Conservation (phyloP, 139 green algal species). For the Monoraphidium neglectum region DNA sequence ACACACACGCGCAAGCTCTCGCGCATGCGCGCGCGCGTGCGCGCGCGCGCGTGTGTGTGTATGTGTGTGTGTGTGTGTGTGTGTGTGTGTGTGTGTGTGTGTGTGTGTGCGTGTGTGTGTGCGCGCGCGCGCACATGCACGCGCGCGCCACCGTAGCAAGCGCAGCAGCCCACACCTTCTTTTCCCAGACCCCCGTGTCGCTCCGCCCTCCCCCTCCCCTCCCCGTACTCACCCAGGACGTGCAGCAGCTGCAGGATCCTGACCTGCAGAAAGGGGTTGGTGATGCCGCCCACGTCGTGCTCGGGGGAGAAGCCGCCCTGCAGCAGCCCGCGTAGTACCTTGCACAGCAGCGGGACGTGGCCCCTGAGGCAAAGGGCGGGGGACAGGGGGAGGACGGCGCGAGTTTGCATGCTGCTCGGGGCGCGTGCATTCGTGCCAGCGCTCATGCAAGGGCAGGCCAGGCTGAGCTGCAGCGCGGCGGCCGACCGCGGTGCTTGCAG, state of each 20-base stretch:
- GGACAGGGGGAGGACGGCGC: slow-evolving; percentile 21
- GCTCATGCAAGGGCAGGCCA: neutral
- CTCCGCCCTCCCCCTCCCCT: neutral
- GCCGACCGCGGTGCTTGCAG: no score
- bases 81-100: no score
- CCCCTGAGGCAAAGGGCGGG: slow-evolving; percentile 20
- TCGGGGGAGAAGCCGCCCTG: slow-evolving; percentile 78
- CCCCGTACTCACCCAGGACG: slow-evolving; percentile 61
- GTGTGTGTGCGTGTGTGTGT: neutral
- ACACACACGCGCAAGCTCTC: no score
- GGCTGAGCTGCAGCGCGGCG: no score
- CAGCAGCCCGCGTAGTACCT: slow-evolving; percentile 68
- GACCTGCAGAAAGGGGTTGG: slow-evolving; percentile 97
- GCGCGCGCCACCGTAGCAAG: no score
- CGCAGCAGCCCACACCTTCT: no score
- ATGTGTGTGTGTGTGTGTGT: no score
- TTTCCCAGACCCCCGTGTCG: neutral
- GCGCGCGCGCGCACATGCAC: no score
- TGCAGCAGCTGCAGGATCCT: slow-evolving; percentile 90
- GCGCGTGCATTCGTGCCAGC: neutral
- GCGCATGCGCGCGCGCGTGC: no score
- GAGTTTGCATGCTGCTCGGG: slow-evolving; percentile 26
- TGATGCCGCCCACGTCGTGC: slow-evolving; percentile 93
- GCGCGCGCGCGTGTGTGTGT: no score
- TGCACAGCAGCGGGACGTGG: slow-evolving; percentile 72